phyloP scores from a whole-genome alignment of 2,329 filamentous ascomycete genomes.

The Periglandula ipomoeae region DNA sequence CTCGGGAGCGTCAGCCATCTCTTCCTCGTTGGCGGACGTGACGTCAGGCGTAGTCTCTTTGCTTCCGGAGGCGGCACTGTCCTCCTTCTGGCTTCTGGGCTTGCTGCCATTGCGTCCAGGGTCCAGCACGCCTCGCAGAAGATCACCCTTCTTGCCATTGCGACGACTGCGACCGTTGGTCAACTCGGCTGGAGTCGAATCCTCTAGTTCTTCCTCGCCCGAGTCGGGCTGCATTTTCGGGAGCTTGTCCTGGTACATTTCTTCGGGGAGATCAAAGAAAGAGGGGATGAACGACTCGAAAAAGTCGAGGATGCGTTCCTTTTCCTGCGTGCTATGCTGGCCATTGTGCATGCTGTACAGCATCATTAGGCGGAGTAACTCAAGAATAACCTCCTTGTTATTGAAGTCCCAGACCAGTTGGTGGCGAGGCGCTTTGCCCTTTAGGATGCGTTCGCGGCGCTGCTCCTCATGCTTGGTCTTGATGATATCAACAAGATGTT shows the following conservation, averaged over 20 bases:
- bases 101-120: constrained; percentile 62
- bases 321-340: constrained; percentile 62
- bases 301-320: constrained; percentile 65
- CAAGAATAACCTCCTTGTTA: constrained; percentile 58
- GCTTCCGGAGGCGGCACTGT: constrained; percentile 67
- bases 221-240: constrained; percentile 61
- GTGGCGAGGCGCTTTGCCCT: constrained; percentile 51
- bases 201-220: constrained; percentile 70
- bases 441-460: constrained; percentile 59
- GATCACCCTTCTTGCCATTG: constrained; percentile 66
- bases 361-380: constrained; percentile 53
- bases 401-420: constrained; percentile 71
- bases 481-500: constrained; percentile 83
- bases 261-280: constrained; percentile 69
- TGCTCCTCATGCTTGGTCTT: constrained; percentile 90
- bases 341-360: constrained; percentile 59
- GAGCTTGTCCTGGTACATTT: constrained; percentile 57
- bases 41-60: constrained; percentile 85
- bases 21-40: constrained; percentile 68
- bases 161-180: constrained; percentile 60
- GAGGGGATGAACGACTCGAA: constrained; percentile 66
- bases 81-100: constrained; percentile 65
- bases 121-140: constrained; percentile 81
- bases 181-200: constrained; percentile 60
- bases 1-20: constrained; percentile 54